phyloP scores from a whole-genome alignment of 2,329 filamentous ascomycete genomes.

The Huntiella omanensis region DNA sequence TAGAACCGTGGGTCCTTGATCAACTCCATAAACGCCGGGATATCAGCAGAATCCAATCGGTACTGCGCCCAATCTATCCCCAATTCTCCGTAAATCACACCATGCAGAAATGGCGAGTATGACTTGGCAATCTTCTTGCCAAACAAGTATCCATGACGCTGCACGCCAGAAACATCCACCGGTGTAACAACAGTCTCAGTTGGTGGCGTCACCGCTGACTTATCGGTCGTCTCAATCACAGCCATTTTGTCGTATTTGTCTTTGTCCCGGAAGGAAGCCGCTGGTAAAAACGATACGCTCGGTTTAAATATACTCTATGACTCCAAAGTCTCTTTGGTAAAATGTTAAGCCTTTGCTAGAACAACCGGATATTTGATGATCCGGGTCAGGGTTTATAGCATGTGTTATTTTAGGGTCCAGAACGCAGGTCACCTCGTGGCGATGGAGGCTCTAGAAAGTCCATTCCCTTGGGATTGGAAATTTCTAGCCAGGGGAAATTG shows the following conservation, averaged over 20 bases:
- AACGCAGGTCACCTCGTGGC: no score
- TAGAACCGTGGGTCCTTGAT: slow-evolving; percentile 41
- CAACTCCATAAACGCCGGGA: slow-evolving; percentile 29
- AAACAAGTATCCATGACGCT: slow-evolving; percentile 33
- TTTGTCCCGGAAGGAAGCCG: slow-evolving; percentile 1
- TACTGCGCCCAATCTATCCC: slow-evolving; percentile 32
- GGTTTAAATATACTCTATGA: no score
- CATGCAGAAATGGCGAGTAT: slow-evolving; percentile 35
- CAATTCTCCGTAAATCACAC: slow-evolving; percentile 32
- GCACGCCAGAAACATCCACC: slow-evolving; percentile 2
- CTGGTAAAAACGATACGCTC: not conserved
- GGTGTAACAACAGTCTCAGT: not conserved
- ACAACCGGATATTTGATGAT: no score
- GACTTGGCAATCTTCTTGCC: slow-evolving; percentile 37
- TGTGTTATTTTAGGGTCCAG: no score
- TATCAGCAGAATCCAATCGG: slow-evolving; percentile 32
- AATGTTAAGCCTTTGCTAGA: no score
- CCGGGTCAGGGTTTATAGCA: no score
- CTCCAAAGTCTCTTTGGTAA: no score
- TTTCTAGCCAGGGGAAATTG: no score
- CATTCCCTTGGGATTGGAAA: no score
- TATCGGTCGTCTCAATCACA: not conserved
- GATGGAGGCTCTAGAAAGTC: no score
- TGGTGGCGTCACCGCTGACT: not conserved
- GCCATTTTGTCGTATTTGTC: slow-evolving; percentile 4